A percentile compares a stretch with the other conserved stretches of the same genome.
Conservation (phyloP, 2,329 filamentous ascomycete genomes). For the Amauroascus niger region DNA sequence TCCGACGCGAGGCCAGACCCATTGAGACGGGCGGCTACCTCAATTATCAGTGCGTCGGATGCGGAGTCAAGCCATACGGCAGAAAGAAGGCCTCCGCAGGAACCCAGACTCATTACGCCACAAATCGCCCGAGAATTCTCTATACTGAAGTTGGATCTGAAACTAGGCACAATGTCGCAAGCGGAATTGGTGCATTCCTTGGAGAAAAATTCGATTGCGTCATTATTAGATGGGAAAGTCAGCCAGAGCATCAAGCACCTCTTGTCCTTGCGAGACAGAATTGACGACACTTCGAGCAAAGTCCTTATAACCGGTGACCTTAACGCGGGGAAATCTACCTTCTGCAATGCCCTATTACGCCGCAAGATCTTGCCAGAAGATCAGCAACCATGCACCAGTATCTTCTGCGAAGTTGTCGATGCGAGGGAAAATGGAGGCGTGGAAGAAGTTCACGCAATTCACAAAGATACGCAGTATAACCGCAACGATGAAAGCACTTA, state of each 20-base stretch:
- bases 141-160: slow-evolving; percentile 85
- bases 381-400: slow-evolving; percentile 94
- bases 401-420: slow-evolving; percentile 95
- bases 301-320: slow-evolving; percentile 91
- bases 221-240: slow-evolving; percentile 86
- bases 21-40: slow-evolving; percentile 63
- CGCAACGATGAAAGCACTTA: slow-evolving; percentile 91
- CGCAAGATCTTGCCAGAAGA: slow-evolving; percentile 91
- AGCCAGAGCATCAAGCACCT: slow-evolving; percentile 88
- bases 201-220: slow-evolving; percentile 83
- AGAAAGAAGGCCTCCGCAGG: slow-evolving; percentile 51
- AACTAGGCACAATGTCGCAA: slow-evolving; percentile 76
- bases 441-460: slow-evolving; percentile 92
- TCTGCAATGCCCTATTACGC: slow-evolving; percentile 91
- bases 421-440: slow-evolving; percentile 79
- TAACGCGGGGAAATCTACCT: slow-evolving; percentile 96
- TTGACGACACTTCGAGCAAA: slow-evolving; percentile 95
- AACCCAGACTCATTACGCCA: slow-evolving; percentile 78
- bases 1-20: slow-evolving; percentile 40
- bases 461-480: slow-evolving; percentile 69
- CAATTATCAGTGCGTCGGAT: slow-evolving; percentile 49
- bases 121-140: slow-evolving; percentile 95
- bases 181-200: slow-evolving; percentile 87
- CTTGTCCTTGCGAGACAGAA: slow-evolving; percentile 74
- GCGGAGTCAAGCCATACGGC: slow-evolving; percentile 65